phyloP scores from a whole-genome alignment of 768 basidiomycete species.

The Lactarius hengduanensis region DNA sequence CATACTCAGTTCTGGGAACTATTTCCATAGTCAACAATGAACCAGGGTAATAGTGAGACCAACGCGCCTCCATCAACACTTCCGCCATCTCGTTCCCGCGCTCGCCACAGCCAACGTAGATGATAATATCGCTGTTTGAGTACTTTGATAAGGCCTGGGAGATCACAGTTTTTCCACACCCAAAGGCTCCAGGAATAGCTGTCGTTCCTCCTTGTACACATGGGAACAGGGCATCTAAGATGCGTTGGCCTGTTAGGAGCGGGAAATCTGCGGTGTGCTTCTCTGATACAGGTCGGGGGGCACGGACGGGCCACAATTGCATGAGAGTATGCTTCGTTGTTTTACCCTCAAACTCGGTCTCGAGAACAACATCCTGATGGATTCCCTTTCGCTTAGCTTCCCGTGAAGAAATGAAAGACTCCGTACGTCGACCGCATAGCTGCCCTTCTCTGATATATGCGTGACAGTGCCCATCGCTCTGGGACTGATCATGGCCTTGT shows the following conservation, averaged over 20 bases:
- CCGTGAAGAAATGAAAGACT: conserved; percentile 7
- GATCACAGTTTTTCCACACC: conserved; percentile 98
- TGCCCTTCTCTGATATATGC: conserved; percentile 89
- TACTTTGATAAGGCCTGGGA: conserved; percentile 97
- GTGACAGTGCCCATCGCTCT: conserved; percentile 95
- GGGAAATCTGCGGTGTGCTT: conserved; percentile 93
- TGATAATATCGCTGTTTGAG: conserved; percentile 98
- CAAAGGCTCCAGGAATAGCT: conserved; percentile 98
- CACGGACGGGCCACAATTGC: conserved; percentile 99
- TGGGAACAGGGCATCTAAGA: conserved; percentile 97
- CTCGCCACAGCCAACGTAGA: conserved; percentile 99
- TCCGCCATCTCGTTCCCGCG: conserved; percentile 99
- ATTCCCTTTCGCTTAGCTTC: conserved; percentile 9
- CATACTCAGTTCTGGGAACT: conserved; percentile 92
- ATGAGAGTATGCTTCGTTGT: conserved; percentile 91
- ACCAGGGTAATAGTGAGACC: conserved; percentile 14
- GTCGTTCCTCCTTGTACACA: conserved; percentile 97
- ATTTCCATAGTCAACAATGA: conserved; percentile 25
- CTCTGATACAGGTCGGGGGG: conserved; percentile 93
- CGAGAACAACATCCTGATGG: conserved; percentile 83
- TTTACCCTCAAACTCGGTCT: conserved; percentile 98
- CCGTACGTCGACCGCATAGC: conserved; percentile 81
- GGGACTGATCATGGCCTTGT: conserved; percentile 96
- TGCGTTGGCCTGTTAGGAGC: conserved; percentile 93
- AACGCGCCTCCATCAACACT: conserved; percentile 90